Evolutionary conservation across 1,284 basidiomycete genomes (phyloP), one percentile per base, ranked within the genome.

Genomic region (Cryptococcus hybrid): DNA sequence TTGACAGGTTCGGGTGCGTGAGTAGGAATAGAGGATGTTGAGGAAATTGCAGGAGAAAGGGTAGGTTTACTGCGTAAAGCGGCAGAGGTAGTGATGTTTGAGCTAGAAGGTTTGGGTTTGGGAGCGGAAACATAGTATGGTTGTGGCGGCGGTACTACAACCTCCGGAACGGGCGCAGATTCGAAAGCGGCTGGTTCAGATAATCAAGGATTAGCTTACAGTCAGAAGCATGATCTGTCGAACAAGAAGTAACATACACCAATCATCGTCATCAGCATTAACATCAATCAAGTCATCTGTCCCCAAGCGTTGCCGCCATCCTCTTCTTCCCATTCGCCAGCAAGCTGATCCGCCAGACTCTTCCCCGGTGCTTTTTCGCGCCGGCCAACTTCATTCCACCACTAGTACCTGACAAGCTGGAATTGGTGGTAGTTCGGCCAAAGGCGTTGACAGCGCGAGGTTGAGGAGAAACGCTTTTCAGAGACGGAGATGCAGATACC

Each of bases 251-350:
- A n/a, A 45, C 84, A 71, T 70, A 89, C 90, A 88, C 93, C 93
- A 96, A 73, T 96, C 93, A 69, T 88, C 92, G 38, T 86, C 83
- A 66, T 96, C 92, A 0, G 89, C 91, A 70, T 92, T 87, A 7
- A 96, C 86, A 67, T 96, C 92, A 75, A 95, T 94, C 55, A 95
- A 76, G 74, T 95, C 89, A 35, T 78, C 78, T 15, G 59, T 78
- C 4, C 85, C 86, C 88, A 91, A 0, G 84, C 83, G 68, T 86
- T 85, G 5, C 67, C 75, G 8, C 73, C 72, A 7, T 68, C 66
- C 11, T 71, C 70, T 18, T 77, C 79, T 49, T 80, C 80, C 36
- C 81, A 82, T 35, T 47, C 47, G 18, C 34, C 82, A 79, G 80
- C 81, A 5, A 82, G 80, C 55, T 86, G 84, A 42, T 87, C 84